These are phyloP conservation scores for Fusarium metavorans DNA, from an alignment of 2,329 filamentous ascomycete species.

Conservation along the genomic window DNA sequence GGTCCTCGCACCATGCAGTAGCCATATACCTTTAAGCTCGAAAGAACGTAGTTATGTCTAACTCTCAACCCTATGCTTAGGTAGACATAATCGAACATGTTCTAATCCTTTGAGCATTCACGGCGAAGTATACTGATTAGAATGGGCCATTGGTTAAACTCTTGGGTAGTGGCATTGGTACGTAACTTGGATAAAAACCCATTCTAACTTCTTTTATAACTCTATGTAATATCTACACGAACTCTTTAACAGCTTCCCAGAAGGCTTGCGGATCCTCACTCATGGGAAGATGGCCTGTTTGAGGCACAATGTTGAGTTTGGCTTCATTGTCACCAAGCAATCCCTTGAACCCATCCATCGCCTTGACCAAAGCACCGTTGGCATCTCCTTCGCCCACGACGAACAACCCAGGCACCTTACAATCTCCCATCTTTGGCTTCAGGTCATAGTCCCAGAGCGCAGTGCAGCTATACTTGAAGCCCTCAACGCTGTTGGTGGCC, in stretches of 20 bases:
- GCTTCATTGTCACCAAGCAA: constrained; percentile 66
- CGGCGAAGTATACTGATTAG: too few species aligned
- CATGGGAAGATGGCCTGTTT: constrained; percentile 87
- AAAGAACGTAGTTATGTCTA: too few species aligned
- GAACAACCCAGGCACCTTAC: constrained; percentile 72
- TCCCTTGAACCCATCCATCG: constrained; percentile 80
- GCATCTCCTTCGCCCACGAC: constrained; percentile 81
- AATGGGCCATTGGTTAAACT: too few species aligned
- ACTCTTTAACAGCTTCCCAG: constrained; percentile 70
- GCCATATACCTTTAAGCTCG: too few species aligned
- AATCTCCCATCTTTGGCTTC: constrained; percentile 64
- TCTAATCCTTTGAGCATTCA: too few species aligned
- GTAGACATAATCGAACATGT: too few species aligned
- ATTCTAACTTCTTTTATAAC: not conserved
- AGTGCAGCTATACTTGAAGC: constrained; percentile 75
- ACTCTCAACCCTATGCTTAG: too few species aligned
- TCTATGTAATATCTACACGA: constrained; percentile 56
- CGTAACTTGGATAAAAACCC: too few species aligned
- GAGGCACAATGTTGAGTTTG: constrained; percentile 73
- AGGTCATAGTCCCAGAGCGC: constrained; percentile 81
- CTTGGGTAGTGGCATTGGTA: too few species aligned
- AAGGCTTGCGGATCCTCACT: constrained; percentile 79
- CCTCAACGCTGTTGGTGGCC: constrained; percentile 74
- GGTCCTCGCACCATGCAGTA: too few species aligned
- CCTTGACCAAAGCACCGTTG: constrained; percentile 76